These are phyloP conservation scores for Trichoderma guizhouense DNA, from an alignment of 2,329 filamentous ascomycete species.

Conservation along the genomic window DNA sequence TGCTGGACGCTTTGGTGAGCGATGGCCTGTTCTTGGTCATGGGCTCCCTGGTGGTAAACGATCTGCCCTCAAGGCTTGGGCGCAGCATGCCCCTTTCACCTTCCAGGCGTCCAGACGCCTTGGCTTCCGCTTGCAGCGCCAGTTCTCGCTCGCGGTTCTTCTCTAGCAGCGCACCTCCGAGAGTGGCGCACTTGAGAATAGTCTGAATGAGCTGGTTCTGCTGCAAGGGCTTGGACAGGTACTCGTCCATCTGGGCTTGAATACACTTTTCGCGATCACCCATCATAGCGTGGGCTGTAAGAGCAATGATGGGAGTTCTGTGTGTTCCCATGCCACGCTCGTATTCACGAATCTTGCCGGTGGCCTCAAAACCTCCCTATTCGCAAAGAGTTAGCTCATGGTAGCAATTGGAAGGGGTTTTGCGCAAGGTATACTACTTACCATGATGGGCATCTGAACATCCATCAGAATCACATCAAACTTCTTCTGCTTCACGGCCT, in stretches of 20 bases:
- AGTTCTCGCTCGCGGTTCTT: conserved; percentile 64
- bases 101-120: conserved; percentile 39
- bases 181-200: conserved; percentile 92
- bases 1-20: conserved; percentile 15
- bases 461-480: conserved; percentile 99
- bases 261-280: conserved; percentile 98
- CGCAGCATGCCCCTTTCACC: conserved; percentile 37
- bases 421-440: conserved; percentile 40
- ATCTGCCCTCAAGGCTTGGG: conserved; percentile 52
- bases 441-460: conserved; percentile 99
- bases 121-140: conserved; percentile 49
- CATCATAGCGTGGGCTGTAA: conserved; percentile 98
- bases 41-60: conserved; percentile 66
- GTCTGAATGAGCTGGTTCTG: conserved; percentile 98
- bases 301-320: conserved; percentile 89
- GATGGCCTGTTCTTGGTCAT: conserved; percentile 34
- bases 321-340: conserved; percentile 77
- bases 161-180: conserved; percentile 78
- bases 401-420: neutral
- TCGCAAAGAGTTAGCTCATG: neutral
- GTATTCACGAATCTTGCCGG: conserved; percentile 92
- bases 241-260: conserved; percentile 98
- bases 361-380: conserved; percentile 92
- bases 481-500: conserved; percentile 85
- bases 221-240: conserved; percentile 92